A percentile compares a stretch with the other conserved stretches of the same genome.
These are phyloP conservation scores for Monosporascus sp. DNA, from an alignment of 2,329 filamentous ascomycete species.

Conservation along the genomic window DNA sequence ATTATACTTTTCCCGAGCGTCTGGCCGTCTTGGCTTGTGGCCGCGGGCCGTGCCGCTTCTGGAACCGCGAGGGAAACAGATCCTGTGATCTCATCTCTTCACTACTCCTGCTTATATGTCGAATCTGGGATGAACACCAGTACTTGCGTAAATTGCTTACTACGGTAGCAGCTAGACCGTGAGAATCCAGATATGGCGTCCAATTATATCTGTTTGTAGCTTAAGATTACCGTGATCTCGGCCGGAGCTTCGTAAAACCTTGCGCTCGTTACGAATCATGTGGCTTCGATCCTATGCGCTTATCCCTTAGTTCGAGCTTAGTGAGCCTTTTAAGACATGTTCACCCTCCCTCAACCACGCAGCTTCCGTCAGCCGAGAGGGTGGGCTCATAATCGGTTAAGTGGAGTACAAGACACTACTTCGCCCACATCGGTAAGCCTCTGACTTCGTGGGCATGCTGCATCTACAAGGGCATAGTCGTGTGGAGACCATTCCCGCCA, in stretches of 20 bases:
- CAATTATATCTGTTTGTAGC: constrained; percentile 8
- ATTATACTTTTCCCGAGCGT: background rate
- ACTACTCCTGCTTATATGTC: background rate
- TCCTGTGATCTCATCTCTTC: background rate
- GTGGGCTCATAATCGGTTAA: constrained; percentile 3
- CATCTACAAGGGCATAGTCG: constrained; percentile 4
- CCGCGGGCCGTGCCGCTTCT: background rate
- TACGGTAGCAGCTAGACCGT: too few species aligned
- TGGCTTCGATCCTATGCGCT: constrained; percentile 25
- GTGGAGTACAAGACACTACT: constrained; percentile 7
- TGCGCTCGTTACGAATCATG: constrained; percentile 24
- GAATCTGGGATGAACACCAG: too few species aligned
- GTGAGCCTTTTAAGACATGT: constrained; percentile 1
- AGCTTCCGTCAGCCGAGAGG: background rate
- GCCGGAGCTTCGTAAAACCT: constrained; percentile 12
- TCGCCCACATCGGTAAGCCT: constrained; percentile 7
- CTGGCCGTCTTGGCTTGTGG: background rate
- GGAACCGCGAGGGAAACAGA: background rate
- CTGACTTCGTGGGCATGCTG: background rate
- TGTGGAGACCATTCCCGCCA: constrained; percentile 13
- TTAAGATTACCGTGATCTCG: background rate
- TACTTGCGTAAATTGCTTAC: too few species aligned
- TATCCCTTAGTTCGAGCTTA: constrained; percentile 17
- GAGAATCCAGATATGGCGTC: background rate
- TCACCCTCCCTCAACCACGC: constrained; percentile 3